phyloP scores from a whole-genome alignment of 2,329 filamentous ascomycete genomes.

The Erysiphe pulchra region DNA sequence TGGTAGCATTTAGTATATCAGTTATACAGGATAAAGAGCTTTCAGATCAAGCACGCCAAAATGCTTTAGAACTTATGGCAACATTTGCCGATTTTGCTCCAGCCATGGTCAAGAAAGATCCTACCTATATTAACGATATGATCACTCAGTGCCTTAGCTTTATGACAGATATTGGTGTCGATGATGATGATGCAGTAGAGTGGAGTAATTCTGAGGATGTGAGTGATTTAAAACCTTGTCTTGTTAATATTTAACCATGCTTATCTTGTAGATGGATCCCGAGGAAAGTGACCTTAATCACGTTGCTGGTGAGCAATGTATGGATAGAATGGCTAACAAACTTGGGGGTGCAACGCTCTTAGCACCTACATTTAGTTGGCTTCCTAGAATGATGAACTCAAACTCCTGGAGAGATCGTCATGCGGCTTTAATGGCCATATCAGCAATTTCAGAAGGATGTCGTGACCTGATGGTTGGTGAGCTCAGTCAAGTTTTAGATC shows the following conservation, averaged over 20 bases:
- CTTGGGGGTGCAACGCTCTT: slow-evolving; percentile 84
- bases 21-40: slow-evolving; percentile 94
- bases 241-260: neutral
- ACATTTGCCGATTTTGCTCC: slow-evolving; percentile 92
- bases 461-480: slow-evolving; percentile 89
- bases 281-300: slow-evolving; percentile 96
- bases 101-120: slow-evolving; percentile 82
- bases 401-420: slow-evolving; percentile 86
- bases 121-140: slow-evolving; percentile 85
- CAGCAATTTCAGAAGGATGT: slow-evolving; percentile 92
- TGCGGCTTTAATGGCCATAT: slow-evolving; percentile 94
- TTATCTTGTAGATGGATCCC: slow-evolving; percentile 41
- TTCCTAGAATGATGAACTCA: slow-evolving; percentile 92
- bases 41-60: slow-evolving; percentile 71
- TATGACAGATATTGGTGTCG: slow-evolving; percentile 88
- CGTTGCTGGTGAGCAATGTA: slow-evolving; percentile 90
- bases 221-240: slow-evolving; percentile 2
- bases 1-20: slow-evolving; percentile 79
- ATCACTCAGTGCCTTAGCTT: slow-evolving; percentile 92
- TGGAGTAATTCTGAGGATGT: slow-evolving; percentile 87
- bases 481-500: slow-evolving; percentile 73
- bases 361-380: slow-evolving; percentile 84
- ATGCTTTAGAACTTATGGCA: slow-evolving; percentile 87
- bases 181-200: slow-evolving; percentile 83
- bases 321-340: slow-evolving; percentile 94